Base-by-base conservation (phyloP, 2,329 filamentous ascomycete species). In the Monosporascus sp. region DNA sequence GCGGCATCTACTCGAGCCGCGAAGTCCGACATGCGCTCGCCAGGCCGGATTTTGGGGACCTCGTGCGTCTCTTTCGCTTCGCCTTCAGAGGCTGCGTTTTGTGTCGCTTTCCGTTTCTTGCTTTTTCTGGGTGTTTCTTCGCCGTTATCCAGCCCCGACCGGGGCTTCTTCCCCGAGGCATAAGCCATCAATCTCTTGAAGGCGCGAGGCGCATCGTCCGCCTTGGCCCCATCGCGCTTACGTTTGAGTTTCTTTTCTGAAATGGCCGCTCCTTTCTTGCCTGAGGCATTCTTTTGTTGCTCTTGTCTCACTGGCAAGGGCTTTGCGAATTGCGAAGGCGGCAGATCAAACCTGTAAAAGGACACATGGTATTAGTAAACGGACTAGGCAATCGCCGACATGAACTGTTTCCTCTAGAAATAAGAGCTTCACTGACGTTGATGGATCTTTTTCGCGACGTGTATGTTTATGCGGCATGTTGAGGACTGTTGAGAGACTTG, bases 381-480 rank as follows among this genome's bases (percentile, higher is more conserved):
- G 27, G 27, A 14, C 27, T 31, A 11, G 27, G 27, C 14, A 3
- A 31, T 31, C 9, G 27, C 9, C 27, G 27, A 11, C 27, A 31
- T 14, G 27, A 31, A 31, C 9, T 8, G 27, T 31, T 31, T 31
- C 27, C 27, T 31, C 27, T 31, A 3, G 27, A 31, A 46, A 41
- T 18, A 43, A 49, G 37, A 20, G 7, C 43, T 38, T 36, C 27
- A 67, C 76, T 60, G 68, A 86, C 85, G 75, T 74, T 17, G 75
- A 75, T 48, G 75, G 74, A 55, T 85, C 80, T 49, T 76, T 75
- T 11, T 75, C 77, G 52, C 82, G 81, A 60, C 88, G 80, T 58
- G 87, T 93, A 70, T 95, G 90, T 73, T 95, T 95, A 74, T 93
- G 89, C 69, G 90, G 90, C 90, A 95, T 95, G 36, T 54, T 72